Conservation (phyloP, 1,284 basidiomycete species). For the Veloboletus limbatus region DNA sequence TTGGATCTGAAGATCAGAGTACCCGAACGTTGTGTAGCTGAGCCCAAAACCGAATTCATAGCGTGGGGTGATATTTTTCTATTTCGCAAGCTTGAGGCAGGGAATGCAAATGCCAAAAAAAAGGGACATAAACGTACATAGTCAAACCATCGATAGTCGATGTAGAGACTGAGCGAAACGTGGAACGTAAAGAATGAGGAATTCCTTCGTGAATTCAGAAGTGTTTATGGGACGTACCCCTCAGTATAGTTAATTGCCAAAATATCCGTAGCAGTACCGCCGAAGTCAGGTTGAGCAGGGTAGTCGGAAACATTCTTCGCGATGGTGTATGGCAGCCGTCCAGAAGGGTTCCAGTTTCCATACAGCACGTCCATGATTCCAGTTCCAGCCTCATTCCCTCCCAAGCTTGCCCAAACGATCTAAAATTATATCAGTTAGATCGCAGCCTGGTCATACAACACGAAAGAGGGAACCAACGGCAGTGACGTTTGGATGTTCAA, state of each 20-base stretch:
- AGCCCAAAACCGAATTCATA: slow-evolving; percentile 65
- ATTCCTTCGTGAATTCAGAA: too few relatives aligned
- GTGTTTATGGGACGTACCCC: too few relatives aligned
- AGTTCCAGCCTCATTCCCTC: slow-evolving; percentile 59
- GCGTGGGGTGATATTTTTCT: slow-evolving; percentile 50
- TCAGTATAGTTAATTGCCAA: slow-evolving; percentile 38
- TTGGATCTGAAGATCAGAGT: slow-evolving; percentile 44
- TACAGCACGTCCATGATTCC: slow-evolving; percentile 43
- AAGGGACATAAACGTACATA: too few relatives aligned
- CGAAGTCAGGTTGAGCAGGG: slow-evolving; percentile 33
- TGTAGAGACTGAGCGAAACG: slow-evolving; percentile 46
- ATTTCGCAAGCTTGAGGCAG: too few relatives aligned
- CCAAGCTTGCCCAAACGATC: slow-evolving; percentile 49
- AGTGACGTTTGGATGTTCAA: slow-evolving; percentile 51
- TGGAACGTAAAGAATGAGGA: too few relatives aligned
- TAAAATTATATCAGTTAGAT: slow-evolving; percentile 4
- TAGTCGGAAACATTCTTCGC: slow-evolving; percentile 41
- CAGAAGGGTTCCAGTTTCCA: slow-evolving; percentile 52
- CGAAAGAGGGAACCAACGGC: slow-evolving; percentile 36
- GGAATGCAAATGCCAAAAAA: too few relatives aligned
- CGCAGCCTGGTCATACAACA: too few relatives aligned
- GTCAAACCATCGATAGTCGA: slow-evolving; percentile 60
- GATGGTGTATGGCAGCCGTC: slow-evolving; percentile 57
- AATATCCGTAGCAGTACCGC: slow-evolving; percentile 25
- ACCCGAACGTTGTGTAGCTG: slow-evolving; percentile 80